phyloP scores from a whole-genome alignment of 2,329 filamentous ascomycete species.

The Trichothecium sympodiale region DNA sequence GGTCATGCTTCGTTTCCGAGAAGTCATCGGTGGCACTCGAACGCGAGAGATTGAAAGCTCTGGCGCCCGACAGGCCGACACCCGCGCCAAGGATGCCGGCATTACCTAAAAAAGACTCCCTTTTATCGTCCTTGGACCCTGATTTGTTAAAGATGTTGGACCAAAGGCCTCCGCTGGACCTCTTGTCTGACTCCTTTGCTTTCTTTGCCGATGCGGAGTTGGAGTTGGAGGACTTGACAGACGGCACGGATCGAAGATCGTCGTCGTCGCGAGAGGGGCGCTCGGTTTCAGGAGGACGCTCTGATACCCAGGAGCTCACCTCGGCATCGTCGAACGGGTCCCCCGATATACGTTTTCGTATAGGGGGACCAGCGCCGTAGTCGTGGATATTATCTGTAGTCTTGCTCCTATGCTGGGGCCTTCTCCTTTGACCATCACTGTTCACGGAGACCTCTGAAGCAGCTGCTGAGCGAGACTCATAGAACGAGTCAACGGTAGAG shows the following conservation, averaged over 20 bases:
- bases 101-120: constrained; percentile 61
- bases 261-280: constrained; percentile 18
- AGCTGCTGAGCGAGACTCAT: constrained; percentile 20
- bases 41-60: constrained; percentile 8
- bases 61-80: constrained; percentile 48
- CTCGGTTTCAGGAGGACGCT: constrained; percentile 7
- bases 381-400: constrained; percentile 22
- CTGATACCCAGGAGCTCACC: constrained; percentile 37
- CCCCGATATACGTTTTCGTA: too few species aligned
- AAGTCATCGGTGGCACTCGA: constrained; percentile 13
- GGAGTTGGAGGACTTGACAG: neutral
- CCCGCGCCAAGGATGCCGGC: constrained; percentile 59
- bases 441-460: constrained; percentile 25
- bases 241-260: constrained; percentile 7
- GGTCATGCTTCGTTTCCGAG: constrained; percentile 24
- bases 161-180: constrained; percentile 28
- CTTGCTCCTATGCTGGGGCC: constrained; percentile 24
- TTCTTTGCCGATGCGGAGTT: constrained; percentile 4
- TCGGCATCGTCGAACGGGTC: constrained; percentile 34
- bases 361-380: constrained; percentile 24
- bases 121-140: constrained; percentile 26
- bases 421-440: constrained; percentile 26
- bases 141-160: constrained; percentile 35
- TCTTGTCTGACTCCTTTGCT: constrained; percentile 25
- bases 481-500: constrained; percentile 8